Evolutionary conservation across 2,329 filamentous ascomycete species (phyloP), one percentile per base, ranked within the genome.

Genomic region (Diaporthe sp.): DNA sequence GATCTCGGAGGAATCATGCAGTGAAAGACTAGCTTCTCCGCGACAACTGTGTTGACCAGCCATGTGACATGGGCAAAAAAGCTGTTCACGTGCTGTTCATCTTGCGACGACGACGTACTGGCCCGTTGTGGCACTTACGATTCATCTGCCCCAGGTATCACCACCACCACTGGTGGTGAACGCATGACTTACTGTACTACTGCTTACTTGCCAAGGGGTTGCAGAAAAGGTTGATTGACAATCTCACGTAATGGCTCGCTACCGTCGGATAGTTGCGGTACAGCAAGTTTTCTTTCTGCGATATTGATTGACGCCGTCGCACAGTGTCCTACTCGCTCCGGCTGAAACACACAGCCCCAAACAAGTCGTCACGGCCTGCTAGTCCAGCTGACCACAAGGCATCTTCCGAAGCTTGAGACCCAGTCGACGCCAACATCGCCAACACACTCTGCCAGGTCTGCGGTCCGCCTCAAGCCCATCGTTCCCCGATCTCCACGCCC

Each of bases 331-430:
- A 55, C 71, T 55, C 34, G 44, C 71, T 73, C 59, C 49, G 58
- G 59, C 58, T 65, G 65, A 69, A 65, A 73, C 58, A 55, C 71
- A 73, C 71, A 73, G 71, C 71, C 71, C 34, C 71, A 53, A 69
- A 69, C 65, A 69, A 55, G 65, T 69, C 65, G 65, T 55, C 65
- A 69, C 49, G 34, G 34, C 31, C 7, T 69, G 65, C 65, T 69
- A 69, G 65, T 42, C 49, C 22, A 2, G 65, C 65, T 69, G 65
- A 55, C 65, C 13, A 53, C 65, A 42, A 69, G 65, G 65, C 65
- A 69, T 55, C 31, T 55, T 42, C 49, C 65, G 49, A 42, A 55
- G 46, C 49, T 55, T 51, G 34, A 53, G 65, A 39, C n/a, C 49
- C 65, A 46, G 46, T 69, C 10, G n/a, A 28, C 10, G 49, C n/a